phyloP scores from a whole-genome alignment of 306 rosid genomes.

The Vigna angularis region DNA sequence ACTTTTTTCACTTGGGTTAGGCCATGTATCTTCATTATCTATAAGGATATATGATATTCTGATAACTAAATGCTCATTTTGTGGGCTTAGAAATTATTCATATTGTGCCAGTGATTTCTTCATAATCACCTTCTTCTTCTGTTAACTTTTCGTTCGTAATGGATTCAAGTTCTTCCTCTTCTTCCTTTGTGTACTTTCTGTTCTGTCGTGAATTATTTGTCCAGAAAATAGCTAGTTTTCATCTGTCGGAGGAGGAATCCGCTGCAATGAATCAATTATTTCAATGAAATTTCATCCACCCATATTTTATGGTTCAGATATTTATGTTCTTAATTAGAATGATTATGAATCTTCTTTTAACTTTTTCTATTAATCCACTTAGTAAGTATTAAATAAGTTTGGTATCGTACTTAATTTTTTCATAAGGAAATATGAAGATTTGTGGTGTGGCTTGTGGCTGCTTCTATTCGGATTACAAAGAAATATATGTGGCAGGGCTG shows the following conservation, averaged over 20 bases:
- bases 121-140: conserved; percentile 13
- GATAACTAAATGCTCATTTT: background rate
- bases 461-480: background rate
- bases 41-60: conserved; percentile 25
- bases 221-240: background rate
- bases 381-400: background rate
- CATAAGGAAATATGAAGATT: background rate
- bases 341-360: background rate
- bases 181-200: background rate
- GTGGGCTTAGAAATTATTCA: background rate
- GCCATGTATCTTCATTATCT: background rate
- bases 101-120: conserved; percentile 5
- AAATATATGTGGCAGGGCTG: background rate
- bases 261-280: conserved; percentile 4
- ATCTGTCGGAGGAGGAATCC: background rate
- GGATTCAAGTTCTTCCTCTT: conserved; percentile 1
- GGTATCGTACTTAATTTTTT: background rate
- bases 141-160: background rate
- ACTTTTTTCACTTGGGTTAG: background rate
- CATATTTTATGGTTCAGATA: background rate
- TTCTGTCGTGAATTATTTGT: background rate
- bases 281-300: background rate
- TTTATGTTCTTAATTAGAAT: background rate
- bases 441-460: background rate
- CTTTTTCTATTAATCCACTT: background rate